Percentiles rank a stretch among this genome's conserved stretches.
These are phyloP conservation scores for Sphagnurus paluster DNA, from an alignment of 1,284 basidiomycete species.

Conservation along the genomic window DNA sequence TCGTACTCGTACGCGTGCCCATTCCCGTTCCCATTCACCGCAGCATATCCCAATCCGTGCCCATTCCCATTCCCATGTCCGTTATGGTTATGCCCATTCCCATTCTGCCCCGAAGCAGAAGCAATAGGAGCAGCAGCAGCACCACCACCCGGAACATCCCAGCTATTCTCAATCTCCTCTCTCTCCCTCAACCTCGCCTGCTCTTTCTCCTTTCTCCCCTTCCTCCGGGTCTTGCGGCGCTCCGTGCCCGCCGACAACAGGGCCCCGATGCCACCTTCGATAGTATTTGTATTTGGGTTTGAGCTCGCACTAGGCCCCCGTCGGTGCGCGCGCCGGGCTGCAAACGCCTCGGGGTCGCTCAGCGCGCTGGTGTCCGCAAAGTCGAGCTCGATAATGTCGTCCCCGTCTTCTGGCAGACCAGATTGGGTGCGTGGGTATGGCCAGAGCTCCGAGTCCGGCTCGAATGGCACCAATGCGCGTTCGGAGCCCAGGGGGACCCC, in stretches of 20 bases:
- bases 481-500: conserved; percentile 3
- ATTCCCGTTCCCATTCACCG: neutral
- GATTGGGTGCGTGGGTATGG: conserved; percentile 54
- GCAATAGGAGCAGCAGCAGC: conserved; percentile 5
- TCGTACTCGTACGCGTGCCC: neutral
- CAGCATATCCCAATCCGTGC: too few species aligned
- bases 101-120: conserved; percentile 4
- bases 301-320: too few species aligned
- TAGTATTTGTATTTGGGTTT: too few species aligned
- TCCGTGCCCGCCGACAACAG: conserved; percentile 15
- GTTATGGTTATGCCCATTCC: too few species aligned
- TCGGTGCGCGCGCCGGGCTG: conserved; percentile 27
- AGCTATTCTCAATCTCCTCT: conserved; percentile 58
- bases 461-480: conserved; percentile 53
- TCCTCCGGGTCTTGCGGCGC: conserved; percentile 14
- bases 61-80: too few species aligned
- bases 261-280: neutral
- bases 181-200: conserved; percentile 41
- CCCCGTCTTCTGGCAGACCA: conserved; percentile 22
- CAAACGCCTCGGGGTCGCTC: conserved; percentile 61
- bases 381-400: conserved; percentile 67
- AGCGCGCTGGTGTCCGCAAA: conserved; percentile 68
- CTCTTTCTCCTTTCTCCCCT: conserved; percentile 40
- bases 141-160: conserved; percentile 47
- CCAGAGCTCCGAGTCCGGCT: conserved; percentile 62